Base-by-base conservation (phyloP, 108 stramenopile genomes). In the Cyclostephanos tholiformis region DNA sequence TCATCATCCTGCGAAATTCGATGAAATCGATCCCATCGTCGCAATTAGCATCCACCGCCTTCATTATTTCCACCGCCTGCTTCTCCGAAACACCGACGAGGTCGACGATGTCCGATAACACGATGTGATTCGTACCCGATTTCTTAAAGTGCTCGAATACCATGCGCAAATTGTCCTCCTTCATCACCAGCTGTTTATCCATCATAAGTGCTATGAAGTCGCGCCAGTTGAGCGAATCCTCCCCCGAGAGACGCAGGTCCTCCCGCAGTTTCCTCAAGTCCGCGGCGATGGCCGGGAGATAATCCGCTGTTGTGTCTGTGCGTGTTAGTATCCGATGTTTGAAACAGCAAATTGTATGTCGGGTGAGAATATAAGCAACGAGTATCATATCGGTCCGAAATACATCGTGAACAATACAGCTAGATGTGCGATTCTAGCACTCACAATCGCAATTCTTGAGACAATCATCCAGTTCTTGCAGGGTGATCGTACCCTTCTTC, bases 11-110 rank as follows among this genome's bases (percentile, higher is more conserved):
- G 26, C 75, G 70, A 50, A 92, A 92, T 68, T 96, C 97, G 60
- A 89, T 89, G 66, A 88, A 97, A 27, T 81, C 85, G 16, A 97
- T 96, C 29, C 72, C 64, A 20, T 95, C 96, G 77, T 97, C 97
- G 48, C 86, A 79, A 68, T 96, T 72, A 9, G 29, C 64, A 68
- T 97, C 96, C 43, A 97, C 77, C 46, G 79, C 77, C 41, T 74
- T 69, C 79, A 97, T 89, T 22, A 97, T 86, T 63, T 97, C 93
- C 63, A 65, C 72, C 12, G 94, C 94, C 63, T 95, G 90, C 50
- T 82, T 83, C 69, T 89, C 84, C 9, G 61, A 62, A 16, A 87
- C 89, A 6, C 95, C 93, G 69, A 97, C 91, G 17, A 94, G 77
- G 8, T 71, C 74, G 17, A 75, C 79, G 58, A 98, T 86, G 67